Conservation (phyloP, 2,329 filamentous ascomycete species). For the Colletotrichum melonis region DNA sequence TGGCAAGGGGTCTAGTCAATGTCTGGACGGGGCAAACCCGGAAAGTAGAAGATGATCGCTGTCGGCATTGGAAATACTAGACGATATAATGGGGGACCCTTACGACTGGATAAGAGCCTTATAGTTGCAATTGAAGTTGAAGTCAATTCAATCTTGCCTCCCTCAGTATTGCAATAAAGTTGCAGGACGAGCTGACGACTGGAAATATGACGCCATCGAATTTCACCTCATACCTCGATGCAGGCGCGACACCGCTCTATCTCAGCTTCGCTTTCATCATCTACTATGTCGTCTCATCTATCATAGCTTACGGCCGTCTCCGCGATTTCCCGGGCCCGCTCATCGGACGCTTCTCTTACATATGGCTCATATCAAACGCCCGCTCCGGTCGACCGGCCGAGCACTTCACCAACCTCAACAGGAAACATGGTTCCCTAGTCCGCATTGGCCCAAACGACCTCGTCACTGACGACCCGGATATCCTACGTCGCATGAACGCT, state of each 20-base stretch:
- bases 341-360: slow-evolving; percentile 30
- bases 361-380: slow-evolving; percentile 31
- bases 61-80: background rate
- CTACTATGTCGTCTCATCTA: slow-evolving; percentile 37
- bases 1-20: background rate
- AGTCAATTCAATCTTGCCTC: background rate
- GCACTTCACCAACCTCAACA: slow-evolving; percentile 21
- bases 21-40: background rate
- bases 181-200: background rate
- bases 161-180: background rate
- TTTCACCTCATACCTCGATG: background rate
- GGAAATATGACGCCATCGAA: slow-evolving; percentile 13
- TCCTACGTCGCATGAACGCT: slow-evolving; percentile 31
- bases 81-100: background rate
- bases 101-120: background rate
- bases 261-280: slow-evolving; percentile 20
- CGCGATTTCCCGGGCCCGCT: slow-evolving; percentile 21
- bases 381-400: slow-evolving; percentile 20
- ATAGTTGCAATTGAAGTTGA: background rate
- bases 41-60: background rate
- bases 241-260: background rate
- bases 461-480: slow-evolving; percentile 35
- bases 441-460: slow-evolving; percentile 38
- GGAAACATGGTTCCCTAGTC: slow-evolving; percentile 34
- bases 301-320: slow-evolving; percentile 42